Evolutionary conservation across 2,329 filamentous ascomycete species (phyloP), one percentile per base, ranked within the genome.

Genomic region (Fusarium falciforme): DNA sequence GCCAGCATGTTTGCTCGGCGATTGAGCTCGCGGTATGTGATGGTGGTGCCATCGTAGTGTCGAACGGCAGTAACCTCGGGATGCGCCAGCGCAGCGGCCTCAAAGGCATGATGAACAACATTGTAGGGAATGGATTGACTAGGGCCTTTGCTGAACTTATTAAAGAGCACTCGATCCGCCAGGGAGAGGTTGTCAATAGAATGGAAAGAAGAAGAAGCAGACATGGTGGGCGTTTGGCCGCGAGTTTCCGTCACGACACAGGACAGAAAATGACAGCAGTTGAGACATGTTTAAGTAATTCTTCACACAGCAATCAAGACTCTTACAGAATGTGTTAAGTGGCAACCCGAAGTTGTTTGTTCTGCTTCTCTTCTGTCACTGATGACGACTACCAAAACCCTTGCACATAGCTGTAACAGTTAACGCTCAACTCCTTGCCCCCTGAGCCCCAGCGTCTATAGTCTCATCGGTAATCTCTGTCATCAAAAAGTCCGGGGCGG

Each of bases 61-160:
- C 58, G 71, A 20, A 72, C 25, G 10, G 71, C 71, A 14, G 44
- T 42, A 5, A 72, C 44, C 10, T 74, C 22, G 7, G 71, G 71
- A 25, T 74, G 71, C 68, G 71, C 71, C 64, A 65, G 64, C 61
- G 71, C 71, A 72, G 68, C 59, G 3, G 71, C 71, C 57, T 74
- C 71, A 11, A 74, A 74, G 33, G 71, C 71, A 36, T 74, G 71
- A 10, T 74, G 71, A 16, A 63, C 60, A 29, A 74, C 71, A 40
- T 68, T 42, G 17, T 72, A 72, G 4, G 71, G 71, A 6, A 74
- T 72, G 5, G 64, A 42, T 6, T 44, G 59, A 5, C 61, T 52
- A 0, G 58, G 58, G 1, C 71, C 71, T 14, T 69, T 74, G 57
- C 71, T 66, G n/a, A 74, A 74, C 7, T 68, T 27, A 33, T 69